phyloP scores from a whole-genome alignment of 495 filamentous ascomycete species.

The Aeminium ludgeri region DNA sequence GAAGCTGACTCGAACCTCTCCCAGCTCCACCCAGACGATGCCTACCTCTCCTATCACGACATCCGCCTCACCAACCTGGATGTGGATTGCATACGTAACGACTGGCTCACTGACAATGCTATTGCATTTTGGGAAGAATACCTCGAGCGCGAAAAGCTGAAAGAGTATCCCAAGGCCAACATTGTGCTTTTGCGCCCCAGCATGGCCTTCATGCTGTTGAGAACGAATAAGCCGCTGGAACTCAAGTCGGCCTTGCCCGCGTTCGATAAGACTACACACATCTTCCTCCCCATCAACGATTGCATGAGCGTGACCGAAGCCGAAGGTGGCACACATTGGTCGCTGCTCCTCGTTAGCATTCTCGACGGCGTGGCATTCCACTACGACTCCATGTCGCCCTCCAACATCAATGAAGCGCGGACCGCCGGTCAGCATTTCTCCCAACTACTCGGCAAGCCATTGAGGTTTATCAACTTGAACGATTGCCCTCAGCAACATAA shows the following conservation, averaged over 20 bases:
- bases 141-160: constrained; percentile 74
- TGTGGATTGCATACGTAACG: constrained; percentile 68
- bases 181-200: constrained; percentile 84
- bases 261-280: constrained; percentile 70
- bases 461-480: constrained; percentile 58
- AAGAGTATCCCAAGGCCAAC: constrained; percentile 54
- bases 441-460: constrained; percentile 40
- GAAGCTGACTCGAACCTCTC: not conserved
- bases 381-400: constrained; percentile 75
- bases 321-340: constrained; percentile 92
- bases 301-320: constrained; percentile 53
- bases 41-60: constrained; percentile 58
- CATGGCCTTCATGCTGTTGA: constrained; percentile 87
- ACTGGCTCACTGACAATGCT: constrained; percentile 96
- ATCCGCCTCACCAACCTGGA: constrained; percentile 67
- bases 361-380: constrained; percentile 88
- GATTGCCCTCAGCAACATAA: constrained; percentile 90
- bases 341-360: constrained; percentile 71
- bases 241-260: constrained; percentile 63
- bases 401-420: constrained; percentile 57
- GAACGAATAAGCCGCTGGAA: constrained; percentile 55
- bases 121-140: constrained; percentile 99
- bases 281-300: constrained; percentile 96
- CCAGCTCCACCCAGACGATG: constrained; percentile 51
- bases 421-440: constrained; percentile 45